phyloP scores from a whole-genome alignment of 768 basidiomycete genomes.

The Termitomyces sp. region DNA sequence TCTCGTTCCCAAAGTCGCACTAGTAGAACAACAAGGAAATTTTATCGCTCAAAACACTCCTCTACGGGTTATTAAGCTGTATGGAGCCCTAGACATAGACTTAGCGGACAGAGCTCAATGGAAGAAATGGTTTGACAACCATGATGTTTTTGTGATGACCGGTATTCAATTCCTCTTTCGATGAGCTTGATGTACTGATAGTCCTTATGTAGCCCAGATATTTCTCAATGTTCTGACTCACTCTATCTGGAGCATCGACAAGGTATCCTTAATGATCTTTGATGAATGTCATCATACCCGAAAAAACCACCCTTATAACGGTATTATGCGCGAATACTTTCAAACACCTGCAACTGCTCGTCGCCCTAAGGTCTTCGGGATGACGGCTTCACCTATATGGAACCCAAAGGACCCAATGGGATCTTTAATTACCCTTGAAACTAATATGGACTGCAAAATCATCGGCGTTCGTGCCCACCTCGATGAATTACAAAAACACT shows the following conservation, averaged over 20 bases:
- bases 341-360: constrained; percentile 31
- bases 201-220: constrained; percentile 62
- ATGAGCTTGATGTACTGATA: background rate
- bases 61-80: constrained; percentile 60
- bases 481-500: constrained; percentile 55
- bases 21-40: constrained; percentile 77
- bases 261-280: constrained; percentile 66
- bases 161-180: constrained; percentile 32
- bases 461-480: constrained; percentile 67
- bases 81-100: constrained; percentile 68
- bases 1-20: constrained; percentile 78
- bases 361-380: constrained; percentile 85
- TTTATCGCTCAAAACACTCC: constrained; percentile 62
- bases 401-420: constrained; percentile 62
- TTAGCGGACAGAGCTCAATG: constrained; percentile 62
- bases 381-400: constrained; percentile 91
- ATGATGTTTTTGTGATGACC: constrained; percentile 85
- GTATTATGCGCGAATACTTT: constrained; percentile 66
- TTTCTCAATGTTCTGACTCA: constrained; percentile 77
- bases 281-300: constrained; percentile 80
- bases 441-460: constrained; percentile 67
- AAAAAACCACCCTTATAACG: constrained; percentile 73
- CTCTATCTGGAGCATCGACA: constrained; percentile 71
- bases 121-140: constrained; percentile 51
- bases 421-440: constrained; percentile 59